Conservation (phyloP, 306 rosid genomes). For the Malus sieversii region DNA sequence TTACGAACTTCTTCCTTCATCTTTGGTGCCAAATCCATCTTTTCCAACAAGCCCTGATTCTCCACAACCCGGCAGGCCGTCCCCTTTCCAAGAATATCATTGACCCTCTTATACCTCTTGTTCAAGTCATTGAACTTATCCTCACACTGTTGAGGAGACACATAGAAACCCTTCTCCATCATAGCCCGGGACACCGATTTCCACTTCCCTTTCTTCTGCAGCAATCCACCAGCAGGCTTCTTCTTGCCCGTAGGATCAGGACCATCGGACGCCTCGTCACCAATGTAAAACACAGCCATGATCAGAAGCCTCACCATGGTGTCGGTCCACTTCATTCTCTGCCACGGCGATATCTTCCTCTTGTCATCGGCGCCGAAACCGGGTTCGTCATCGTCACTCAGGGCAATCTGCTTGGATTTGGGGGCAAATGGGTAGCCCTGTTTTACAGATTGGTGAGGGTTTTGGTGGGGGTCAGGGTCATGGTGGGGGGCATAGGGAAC, state of each 20-base stretch:
- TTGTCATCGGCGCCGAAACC: slow-evolving; percentile 47
- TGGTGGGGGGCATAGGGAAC: slow-evolving; percentile 41
- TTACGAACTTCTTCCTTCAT: slow-evolving; percentile 72
- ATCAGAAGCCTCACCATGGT: slow-evolving; percentile 76
- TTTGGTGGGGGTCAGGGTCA: slow-evolving; percentile 43
- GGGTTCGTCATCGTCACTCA: slow-evolving; percentile 73
- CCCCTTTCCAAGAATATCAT: slow-evolving; percentile 90
- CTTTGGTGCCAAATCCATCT: slow-evolving; percentile 71
- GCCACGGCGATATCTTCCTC: slow-evolving; percentile 79
- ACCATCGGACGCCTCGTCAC: slow-evolving; percentile 67
- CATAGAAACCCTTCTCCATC: slow-evolving; percentile 87
- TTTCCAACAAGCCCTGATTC: slow-evolving; percentile 63
- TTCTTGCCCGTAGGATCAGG: slow-evolving; percentile 45
- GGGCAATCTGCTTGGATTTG: slow-evolving; percentile 35
- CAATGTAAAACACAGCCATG: slow-evolving; percentile 85
- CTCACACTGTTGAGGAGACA: slow-evolving; percentile 96
- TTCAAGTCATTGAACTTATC: slow-evolving; percentile 90
- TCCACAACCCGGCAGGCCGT: slow-evolving; percentile 87
- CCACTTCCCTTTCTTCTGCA: slow-evolving; percentile 98
- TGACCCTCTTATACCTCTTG: slow-evolving; percentile 91
- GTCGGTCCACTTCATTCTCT: slow-evolving; percentile 97
- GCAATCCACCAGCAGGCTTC: slow-evolving; percentile 42
- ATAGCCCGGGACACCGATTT: slow-evolving; percentile 86
- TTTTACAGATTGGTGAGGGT: slow-evolving; percentile 33
- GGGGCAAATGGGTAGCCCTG: slow-evolving; percentile 29